These are phyloP conservation scores for Schizophyllum commune DNA, from an alignment of 1,284 basidiomycete genomes.

Conservation along the genomic window DNA sequence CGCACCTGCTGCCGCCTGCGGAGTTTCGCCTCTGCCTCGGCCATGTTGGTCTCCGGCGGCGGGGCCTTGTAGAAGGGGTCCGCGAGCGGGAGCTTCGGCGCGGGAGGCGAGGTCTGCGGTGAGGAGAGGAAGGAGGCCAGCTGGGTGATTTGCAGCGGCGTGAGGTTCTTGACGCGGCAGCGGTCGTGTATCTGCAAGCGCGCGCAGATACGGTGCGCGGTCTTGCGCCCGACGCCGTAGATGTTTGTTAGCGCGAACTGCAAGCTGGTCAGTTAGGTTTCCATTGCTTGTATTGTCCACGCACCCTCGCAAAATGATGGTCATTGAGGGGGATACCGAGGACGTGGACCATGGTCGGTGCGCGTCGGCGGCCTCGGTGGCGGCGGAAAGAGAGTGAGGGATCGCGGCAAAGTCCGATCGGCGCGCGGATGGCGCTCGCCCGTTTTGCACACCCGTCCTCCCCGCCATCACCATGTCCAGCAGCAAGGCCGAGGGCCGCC, in stretches of 20 bases:
- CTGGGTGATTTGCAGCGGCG: slow-evolving; percentile 74
- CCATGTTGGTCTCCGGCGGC: slow-evolving; percentile 33
- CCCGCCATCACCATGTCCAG: slow-evolving; percentile 42
- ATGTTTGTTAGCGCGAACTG: slow-evolving; percentile 82
- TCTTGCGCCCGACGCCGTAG: slow-evolving; percentile 75
- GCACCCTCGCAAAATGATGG: slow-evolving; percentile 57
- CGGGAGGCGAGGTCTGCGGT: slow-evolving; percentile 58
- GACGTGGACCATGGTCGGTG: slow-evolving; percentile 58
- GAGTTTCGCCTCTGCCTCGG: slow-evolving; percentile 19
- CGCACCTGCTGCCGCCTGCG: slow-evolving; percentile 9
- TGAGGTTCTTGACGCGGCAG: slow-evolving; percentile 69
- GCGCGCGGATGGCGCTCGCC: not conserved
- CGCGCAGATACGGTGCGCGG: slow-evolving; percentile 76
- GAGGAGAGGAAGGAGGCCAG: slow-evolving; percentile 87
- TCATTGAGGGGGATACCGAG: slow-evolving; percentile 71
- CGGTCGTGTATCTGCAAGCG: slow-evolving; percentile 82
- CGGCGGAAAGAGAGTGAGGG: not conserved
- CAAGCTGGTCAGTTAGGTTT: slow-evolving; percentile 4
- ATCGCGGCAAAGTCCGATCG: slow-evolving; percentile 1
- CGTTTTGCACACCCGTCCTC: not conserved
- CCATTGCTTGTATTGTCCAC: slow-evolving; percentile 13
- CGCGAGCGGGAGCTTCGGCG: slow-evolving; percentile 59
- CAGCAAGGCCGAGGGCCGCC: slow-evolving; percentile 66
- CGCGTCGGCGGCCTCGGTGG: not conserved
- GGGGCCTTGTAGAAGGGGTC: slow-evolving; percentile 39